Conservation (phyloP, 2,329 filamentous ascomycete species). For the Xylariomycetidae sp. region DNA sequence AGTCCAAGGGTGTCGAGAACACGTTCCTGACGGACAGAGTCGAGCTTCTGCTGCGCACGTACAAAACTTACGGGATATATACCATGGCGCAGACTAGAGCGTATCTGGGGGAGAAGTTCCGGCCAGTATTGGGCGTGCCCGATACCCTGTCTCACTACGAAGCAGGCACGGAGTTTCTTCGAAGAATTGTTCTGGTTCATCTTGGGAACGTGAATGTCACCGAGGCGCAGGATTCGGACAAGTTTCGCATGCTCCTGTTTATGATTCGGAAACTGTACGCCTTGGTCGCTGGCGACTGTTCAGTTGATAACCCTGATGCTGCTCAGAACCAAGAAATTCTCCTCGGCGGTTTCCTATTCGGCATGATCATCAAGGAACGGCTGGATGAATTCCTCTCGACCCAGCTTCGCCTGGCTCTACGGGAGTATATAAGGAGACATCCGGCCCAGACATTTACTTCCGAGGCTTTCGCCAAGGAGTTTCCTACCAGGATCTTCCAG, state of each 20-base stretch:
- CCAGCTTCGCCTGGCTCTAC: slow-evolving; percentile 45
- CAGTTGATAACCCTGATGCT: slow-evolving; percentile 92
- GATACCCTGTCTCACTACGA: slow-evolving; percentile 84
- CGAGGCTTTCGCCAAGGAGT: slow-evolving; percentile 73
- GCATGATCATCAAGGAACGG: slow-evolving; percentile 91
- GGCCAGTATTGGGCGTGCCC: slow-evolving; percentile 78
- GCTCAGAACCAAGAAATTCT: slow-evolving; percentile 95
- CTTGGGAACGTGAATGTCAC: slow-evolving; percentile 82
- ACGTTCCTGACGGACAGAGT: slow-evolving; percentile 95
- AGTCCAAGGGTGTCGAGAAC: slow-evolving; percentile 74
- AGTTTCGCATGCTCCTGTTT: slow-evolving; percentile 89
- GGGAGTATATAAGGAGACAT: slow-evolving; percentile 52
- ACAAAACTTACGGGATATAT: slow-evolving; percentile 85
- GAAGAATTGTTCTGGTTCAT: slow-evolving; percentile 87
- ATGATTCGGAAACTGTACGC: slow-evolving; percentile 96
- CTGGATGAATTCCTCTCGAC: slow-evolving; percentile 79
- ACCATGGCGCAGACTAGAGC: slow-evolving; percentile 76
- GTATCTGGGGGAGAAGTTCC: slow-evolving; percentile 87
- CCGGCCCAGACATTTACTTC: slow-evolving; percentile 71
- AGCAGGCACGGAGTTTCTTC: slow-evolving; percentile 84
- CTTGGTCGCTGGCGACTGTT: slow-evolving; percentile 85
- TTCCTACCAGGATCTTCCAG: slow-evolving; percentile 70
- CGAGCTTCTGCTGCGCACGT: slow-evolving; percentile 85
- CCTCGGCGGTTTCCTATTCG: slow-evolving; percentile 88
- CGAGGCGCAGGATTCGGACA: slow-evolving; percentile 79